Conservation (phyloP, 345 rosid genomes). For the Eutrema heterophyllum region DNA sequence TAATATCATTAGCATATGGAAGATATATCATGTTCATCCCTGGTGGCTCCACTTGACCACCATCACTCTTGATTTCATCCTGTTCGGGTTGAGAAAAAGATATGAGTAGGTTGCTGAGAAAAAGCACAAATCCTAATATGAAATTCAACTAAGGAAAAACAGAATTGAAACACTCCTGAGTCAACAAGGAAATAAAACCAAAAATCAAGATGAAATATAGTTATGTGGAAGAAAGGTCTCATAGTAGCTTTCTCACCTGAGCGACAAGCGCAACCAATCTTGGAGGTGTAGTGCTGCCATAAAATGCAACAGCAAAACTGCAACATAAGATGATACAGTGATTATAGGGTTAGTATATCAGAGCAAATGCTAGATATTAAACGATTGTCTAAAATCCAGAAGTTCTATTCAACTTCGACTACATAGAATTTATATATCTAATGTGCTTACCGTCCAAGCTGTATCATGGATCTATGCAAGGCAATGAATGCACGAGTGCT, state of each 20-base stretch:
- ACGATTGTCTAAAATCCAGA: neutral
- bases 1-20: conserved; percentile 84
- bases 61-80: conserved; percentile 71
- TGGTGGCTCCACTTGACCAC: conserved; percentile 88
- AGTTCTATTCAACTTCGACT: conserved; percentile 9
- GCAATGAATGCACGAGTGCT: conserved; percentile 79
- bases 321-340: conserved; percentile 14
- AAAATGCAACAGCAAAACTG: conserved; percentile 86
- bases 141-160: too few relatives aligned
- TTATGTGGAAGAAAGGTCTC: conserved; percentile 10
- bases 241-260: conserved; percentile 51
- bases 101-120: conserved; percentile 3
- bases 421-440: neutral
- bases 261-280: conserved; percentile 88
- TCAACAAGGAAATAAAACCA: neutral
- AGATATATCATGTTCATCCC: conserved; percentile 97
- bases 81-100: conserved; percentile 33
- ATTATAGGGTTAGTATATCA: conserved; percentile 1
- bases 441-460: conserved; percentile 65
- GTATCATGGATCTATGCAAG: conserved; percentile 78
- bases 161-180: too few relatives aligned
- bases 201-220: neutral
- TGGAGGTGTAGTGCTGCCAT: conserved; percentile 61
- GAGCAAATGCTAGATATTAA: neutral
- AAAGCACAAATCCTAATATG: too few relatives aligned